Percentiles rank a stretch among this genome's conserved stretches.
Conservation (phyloP, 768 basidiomycete species). For the Strobilomyces echinocephalus region DNA sequence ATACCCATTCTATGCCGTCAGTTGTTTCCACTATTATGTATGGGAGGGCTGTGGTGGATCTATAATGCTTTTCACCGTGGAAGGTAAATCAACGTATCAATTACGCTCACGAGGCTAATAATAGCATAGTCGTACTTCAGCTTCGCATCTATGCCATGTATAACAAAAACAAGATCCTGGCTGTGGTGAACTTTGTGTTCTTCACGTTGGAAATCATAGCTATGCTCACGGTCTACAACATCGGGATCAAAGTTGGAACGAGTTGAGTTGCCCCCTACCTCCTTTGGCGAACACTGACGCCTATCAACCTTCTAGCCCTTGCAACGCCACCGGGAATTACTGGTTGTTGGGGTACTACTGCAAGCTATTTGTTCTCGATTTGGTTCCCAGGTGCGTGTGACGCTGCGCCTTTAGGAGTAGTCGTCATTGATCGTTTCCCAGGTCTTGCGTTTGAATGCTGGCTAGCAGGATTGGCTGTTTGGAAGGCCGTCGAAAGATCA, state of each 20-base stretch:
- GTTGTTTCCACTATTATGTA: not conserved
- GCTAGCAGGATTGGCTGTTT: not conserved
- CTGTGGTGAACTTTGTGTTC: not conserved
- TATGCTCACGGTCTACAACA: not conserved
- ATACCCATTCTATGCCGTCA: not conserved
- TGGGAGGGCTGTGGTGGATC: constrained; percentile 1
- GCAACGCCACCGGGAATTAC: not conserved
- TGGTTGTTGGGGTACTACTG: not conserved
- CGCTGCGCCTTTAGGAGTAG: not conserved
- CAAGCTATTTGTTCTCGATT: not conserved
- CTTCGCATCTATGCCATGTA: constrained; percentile 1
- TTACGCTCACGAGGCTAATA: not conserved
- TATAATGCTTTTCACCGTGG: not conserved
- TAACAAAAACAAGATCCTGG: not conserved
- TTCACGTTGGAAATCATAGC: not conserved
- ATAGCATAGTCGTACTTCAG: not conserved
- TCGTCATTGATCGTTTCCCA: not conserved
- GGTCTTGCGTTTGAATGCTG: constrained; percentile 1
- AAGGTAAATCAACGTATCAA: not conserved
- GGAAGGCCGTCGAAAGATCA: not conserved
- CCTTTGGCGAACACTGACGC: not conserved
- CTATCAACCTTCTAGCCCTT: not conserved
- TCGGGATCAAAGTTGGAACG: not conserved
- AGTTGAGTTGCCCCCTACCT: not conserved
- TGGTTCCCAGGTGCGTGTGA: not conserved